Base-by-base conservation (phyloP, 1,284 basidiomycete genomes). In the Porphyrellus sp. region DNA sequence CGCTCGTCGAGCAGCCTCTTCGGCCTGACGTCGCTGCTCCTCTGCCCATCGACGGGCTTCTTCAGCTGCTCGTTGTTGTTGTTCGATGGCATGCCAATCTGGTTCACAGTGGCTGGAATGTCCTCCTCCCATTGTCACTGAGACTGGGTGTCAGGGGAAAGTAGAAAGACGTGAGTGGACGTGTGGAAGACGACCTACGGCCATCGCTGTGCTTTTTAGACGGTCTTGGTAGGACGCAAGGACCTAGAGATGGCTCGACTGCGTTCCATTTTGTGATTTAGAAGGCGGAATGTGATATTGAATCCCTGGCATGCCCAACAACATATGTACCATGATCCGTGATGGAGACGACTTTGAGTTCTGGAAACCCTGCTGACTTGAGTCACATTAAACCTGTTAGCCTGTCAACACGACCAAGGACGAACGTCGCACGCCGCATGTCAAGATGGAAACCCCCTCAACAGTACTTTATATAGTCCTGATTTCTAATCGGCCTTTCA, bases 41-140 rank as follows among this genome's bases (percentile, higher is more conserved):
- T 70, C 60, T 25, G 64, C 68, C 13, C 31, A 15, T 21, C 33
- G 53, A 50, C 62, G 63, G 6, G 63, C 63, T 49, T 41, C 54
- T 50, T 68, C 64, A 0, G 60, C 67, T 15, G 48, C 59, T 6
- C 33, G 54, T 47, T 56, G 57, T 16, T 56, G 28, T 25, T 23
- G 63, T 8, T 63, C 63, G 18, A 68, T 66, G 13, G 67, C 67
- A 5, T 33, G 45, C 67, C 65, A 61, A 13, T 67, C 51, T 0
- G 63, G 67, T 38, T 66, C 65, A 1, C 47, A 50, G 28, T 68
- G 65, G n/a, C 43, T 63, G 8, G 64, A 69, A 9, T 68, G 66
- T 7, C 54, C 53, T 18, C 64, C 64, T 9, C 68, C 68, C 64
- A 70, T 66, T n/a, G 46, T 44, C 18, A n/a, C n/a, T n/a, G 46